Evolutionary conservation across 306 rosid species (phyloP).

Genomic region (Parietaria judaica): DNA sequence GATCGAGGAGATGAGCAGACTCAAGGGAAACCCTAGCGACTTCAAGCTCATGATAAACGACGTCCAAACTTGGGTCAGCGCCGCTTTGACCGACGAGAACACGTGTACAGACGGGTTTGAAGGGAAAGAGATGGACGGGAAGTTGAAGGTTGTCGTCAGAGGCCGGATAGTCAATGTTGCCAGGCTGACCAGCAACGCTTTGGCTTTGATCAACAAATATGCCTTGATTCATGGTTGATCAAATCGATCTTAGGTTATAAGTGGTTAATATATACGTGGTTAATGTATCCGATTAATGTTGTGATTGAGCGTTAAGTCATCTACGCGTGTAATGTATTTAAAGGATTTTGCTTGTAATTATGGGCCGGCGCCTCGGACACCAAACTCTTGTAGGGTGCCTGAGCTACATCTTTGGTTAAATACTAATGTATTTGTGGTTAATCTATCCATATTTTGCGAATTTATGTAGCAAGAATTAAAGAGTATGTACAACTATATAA

Average conservation of each 20-base stretch:
- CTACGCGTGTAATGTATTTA: not conserved
- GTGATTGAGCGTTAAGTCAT: not conserved
- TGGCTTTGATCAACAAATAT: slow-evolving; percentile 22
- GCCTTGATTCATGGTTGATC: slow-evolving; percentile 13
- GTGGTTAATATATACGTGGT: not conserved
- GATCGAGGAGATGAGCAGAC: slow-evolving; percentile 38
- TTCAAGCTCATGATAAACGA: slow-evolving; percentile 13
- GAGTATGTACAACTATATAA: not conserved
- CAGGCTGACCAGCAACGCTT: slow-evolving; percentile 18
- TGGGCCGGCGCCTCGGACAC: not conserved
- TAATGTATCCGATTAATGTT: not conserved
- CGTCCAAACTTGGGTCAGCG: slow-evolving; percentile 27
- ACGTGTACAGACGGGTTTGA: slow-evolving; percentile 20
- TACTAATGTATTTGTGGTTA: no score
- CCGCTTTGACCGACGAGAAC: slow-evolving; percentile 22
- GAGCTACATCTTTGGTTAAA: no score
- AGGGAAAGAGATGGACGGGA: slow-evolving; percentile 13
- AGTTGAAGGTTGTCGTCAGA: slow-evolving; percentile 8
- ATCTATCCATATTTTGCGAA: no score
- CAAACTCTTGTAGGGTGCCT: no score
- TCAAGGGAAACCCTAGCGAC: not conserved
- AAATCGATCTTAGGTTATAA: not conserved
- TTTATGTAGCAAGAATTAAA: not conserved
- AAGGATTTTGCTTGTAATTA: not conserved
- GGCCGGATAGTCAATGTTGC: slow-evolving; percentile 13